A percentile compares a stretch with the other conserved stretches of the same genome.
Conservation (phyloP, 257 asterid genomes). For the Solanum paucissectum region DNA sequence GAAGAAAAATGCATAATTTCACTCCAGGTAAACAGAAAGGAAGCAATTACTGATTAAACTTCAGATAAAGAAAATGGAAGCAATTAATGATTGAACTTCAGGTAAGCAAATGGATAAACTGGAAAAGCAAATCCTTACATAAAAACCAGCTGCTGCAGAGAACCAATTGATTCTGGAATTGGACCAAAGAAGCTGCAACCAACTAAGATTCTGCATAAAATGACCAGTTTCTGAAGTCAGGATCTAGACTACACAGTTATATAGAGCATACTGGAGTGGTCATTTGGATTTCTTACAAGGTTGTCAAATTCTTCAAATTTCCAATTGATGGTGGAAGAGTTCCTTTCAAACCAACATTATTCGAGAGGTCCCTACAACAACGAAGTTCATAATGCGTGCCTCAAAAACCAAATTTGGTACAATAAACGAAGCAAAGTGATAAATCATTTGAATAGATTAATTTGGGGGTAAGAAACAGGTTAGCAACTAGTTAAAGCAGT, state of each 20-base stretch:
- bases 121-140: conserved; percentile 35
- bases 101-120: neutral
- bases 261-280: neutral
- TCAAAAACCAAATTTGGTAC: neutral
- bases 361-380: conserved; percentile 82
- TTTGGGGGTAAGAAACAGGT: neutral
- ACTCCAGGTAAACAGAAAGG: neutral
- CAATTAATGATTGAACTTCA: neutral
- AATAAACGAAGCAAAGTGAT: neutral
- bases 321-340: conserved; percentile 68
- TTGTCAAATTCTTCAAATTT: conserved; percentile 53
- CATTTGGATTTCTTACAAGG: conserved; percentile 35
- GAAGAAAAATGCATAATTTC: neutral
- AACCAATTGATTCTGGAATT: conserved; percentile 73
- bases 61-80: neutral
- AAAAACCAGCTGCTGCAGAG: conserved; percentile 58
- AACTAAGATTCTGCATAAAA: conserved; percentile 55
- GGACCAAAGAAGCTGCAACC: conserved; percentile 84
- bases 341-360: conserved; percentile 65
- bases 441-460: neutral
- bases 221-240: neutral
- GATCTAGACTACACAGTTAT: neutral
- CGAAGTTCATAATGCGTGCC: neutral
- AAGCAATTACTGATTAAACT: neutral
- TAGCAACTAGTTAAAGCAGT: neutral